Evolutionary conservation across 768 basidiomycete genomes (phyloP).

Genomic region (Inosperma sp.): DNA sequence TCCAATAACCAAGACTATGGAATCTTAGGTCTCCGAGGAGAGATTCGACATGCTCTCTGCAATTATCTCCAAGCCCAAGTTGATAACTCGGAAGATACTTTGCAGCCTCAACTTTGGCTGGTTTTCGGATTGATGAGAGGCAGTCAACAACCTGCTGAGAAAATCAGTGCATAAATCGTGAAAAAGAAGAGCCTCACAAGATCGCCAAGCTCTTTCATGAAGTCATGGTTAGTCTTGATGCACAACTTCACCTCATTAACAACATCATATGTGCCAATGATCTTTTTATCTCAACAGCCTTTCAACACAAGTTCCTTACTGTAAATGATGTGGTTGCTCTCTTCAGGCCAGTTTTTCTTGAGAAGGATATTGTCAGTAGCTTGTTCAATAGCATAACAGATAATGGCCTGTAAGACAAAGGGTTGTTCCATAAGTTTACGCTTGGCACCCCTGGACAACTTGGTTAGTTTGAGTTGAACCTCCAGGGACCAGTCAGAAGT

Average conservation of each 20-base stretch:
- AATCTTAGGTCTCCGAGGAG: not conserved
- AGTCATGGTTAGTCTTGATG: not conserved
- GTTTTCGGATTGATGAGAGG: not conserved
- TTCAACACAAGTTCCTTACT: not conserved
- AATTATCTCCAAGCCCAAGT: constrained; percentile 2
- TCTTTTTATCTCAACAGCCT: not conserved
- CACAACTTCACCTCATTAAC: not conserved
- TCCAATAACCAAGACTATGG: constrained; percentile 2
- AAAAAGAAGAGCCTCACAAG: not conserved
- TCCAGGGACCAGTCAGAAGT: constrained; percentile 2
- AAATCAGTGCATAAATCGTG: not conserved
- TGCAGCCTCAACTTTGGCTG: constrained; percentile 1
- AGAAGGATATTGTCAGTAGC: not conserved
- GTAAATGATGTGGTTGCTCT: not conserved
- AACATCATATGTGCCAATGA: not conserved
- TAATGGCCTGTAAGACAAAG: not conserved
- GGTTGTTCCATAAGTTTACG: not conserved
- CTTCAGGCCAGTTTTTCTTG: constrained; percentile 1
- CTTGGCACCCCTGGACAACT: not conserved
- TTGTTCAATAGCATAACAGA: not conserved
- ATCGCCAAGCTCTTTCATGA: constrained; percentile 2
- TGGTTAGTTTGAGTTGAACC: not conserved
- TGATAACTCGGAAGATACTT: constrained; percentile 3
- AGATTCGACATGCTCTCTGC: not conserved
- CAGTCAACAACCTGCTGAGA: not conserved